phyloP scores from a whole-genome alignment of 2,329 filamentous ascomycete species.

The Paraphoma chrysanthemicola region DNA sequence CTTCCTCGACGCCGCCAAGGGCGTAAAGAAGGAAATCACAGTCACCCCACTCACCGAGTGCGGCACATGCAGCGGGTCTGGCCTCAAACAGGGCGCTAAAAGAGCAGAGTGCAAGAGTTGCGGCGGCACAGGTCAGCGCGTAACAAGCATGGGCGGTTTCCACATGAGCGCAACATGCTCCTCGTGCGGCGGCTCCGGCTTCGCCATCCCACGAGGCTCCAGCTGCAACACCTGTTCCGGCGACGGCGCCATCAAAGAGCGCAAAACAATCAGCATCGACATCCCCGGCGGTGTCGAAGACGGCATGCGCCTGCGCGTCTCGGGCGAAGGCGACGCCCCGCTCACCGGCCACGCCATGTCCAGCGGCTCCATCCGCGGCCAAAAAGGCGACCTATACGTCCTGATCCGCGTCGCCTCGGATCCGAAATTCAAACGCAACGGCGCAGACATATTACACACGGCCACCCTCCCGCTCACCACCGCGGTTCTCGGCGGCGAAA shows the following conservation, averaged over 20 bases:
- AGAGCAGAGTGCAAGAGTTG: slow-evolving; percentile 78
- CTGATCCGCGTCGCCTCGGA: slow-evolving; percentile 89
- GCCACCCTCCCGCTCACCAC: slow-evolving; percentile 91
- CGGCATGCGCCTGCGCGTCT: slow-evolving; percentile 87
- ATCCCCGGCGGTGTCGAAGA: slow-evolving; percentile 97
- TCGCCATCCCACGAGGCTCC: slow-evolving; percentile 76
- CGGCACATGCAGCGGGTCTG: slow-evolving; percentile 81
- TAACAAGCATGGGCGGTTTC: slow-evolving; percentile 93
- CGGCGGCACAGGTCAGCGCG: slow-evolving; percentile 82
- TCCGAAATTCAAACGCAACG: slow-evolving; percentile 84
- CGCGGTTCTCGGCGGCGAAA: slow-evolving; percentile 88
- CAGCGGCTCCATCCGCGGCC: slow-evolving; percentile 64
- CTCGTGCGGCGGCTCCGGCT: slow-evolving; percentile 79
- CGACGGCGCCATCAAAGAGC: slow-evolving; percentile 82
- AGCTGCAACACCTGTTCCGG: slow-evolving; percentile 83
- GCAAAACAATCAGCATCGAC: slow-evolving; percentile 84
- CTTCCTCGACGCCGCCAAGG: slow-evolving; percentile 96
- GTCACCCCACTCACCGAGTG: slow-evolving; percentile 84
- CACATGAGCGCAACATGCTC: slow-evolving; percentile 93
- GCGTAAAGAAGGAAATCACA: slow-evolving; percentile 83
- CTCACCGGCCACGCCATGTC: slow-evolving; percentile 73
- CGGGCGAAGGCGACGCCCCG: slow-evolving; percentile 86
- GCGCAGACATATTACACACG: slow-evolving; percentile 91
- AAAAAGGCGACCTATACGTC: slow-evolving; percentile 88
- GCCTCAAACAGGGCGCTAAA: slow-evolving; percentile 81